Conservation (phyloP, 2,329 filamentous ascomycete species). For the Aspergillus transmontanensis region DNA sequence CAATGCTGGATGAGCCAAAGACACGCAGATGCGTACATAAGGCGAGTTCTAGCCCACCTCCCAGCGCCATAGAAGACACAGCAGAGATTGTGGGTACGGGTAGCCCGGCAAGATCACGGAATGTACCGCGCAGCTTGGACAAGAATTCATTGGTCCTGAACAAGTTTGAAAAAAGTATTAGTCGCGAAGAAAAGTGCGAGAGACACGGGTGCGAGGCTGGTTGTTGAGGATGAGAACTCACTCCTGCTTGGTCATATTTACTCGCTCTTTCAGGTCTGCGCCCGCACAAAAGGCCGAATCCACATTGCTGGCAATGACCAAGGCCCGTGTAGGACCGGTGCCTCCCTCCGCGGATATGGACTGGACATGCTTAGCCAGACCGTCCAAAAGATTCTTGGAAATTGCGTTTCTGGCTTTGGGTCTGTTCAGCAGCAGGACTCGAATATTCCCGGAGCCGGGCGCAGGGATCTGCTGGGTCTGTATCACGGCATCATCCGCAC, state of each 20-base stretch:
- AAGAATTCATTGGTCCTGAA: slow-evolving; percentile 78
- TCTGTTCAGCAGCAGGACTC: slow-evolving; percentile 83
- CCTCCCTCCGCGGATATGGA: slow-evolving; percentile 65
- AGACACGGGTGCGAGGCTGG: background rate
- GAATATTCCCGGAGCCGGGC: slow-evolving; percentile 78
- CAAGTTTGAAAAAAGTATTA: background rate
- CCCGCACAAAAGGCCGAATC: slow-evolving; percentile 90
- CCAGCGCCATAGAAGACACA: slow-evolving; percentile 81
- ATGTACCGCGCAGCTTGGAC: slow-evolving; percentile 71
- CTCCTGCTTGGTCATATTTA: slow-evolving; percentile 76
- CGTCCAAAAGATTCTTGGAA: slow-evolving; percentile 72
- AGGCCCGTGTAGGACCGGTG: slow-evolving; percentile 68
- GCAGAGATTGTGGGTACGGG: slow-evolving; percentile 89
- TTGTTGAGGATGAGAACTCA: slow-evolving; percentile 45
- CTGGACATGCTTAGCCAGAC: slow-evolving; percentile 72
- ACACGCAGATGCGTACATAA: slow-evolving; percentile 88
- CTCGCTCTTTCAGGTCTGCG: slow-evolving; percentile 88
- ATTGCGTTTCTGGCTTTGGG: slow-evolving; percentile 88
- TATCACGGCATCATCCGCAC: slow-evolving; percentile 49
- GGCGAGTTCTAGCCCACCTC: slow-evolving; percentile 90
- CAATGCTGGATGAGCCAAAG: slow-evolving; percentile 73
- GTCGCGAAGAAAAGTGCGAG: background rate
- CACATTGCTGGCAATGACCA: slow-evolving; percentile 83
- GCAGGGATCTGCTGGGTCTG: slow-evolving; percentile 75
- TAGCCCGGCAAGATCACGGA: slow-evolving; percentile 71